Evolutionary conservation across 1,284 basidiomycete genomes (phyloP).

Genomic region (Moesziomyces globuligerus): DNA sequence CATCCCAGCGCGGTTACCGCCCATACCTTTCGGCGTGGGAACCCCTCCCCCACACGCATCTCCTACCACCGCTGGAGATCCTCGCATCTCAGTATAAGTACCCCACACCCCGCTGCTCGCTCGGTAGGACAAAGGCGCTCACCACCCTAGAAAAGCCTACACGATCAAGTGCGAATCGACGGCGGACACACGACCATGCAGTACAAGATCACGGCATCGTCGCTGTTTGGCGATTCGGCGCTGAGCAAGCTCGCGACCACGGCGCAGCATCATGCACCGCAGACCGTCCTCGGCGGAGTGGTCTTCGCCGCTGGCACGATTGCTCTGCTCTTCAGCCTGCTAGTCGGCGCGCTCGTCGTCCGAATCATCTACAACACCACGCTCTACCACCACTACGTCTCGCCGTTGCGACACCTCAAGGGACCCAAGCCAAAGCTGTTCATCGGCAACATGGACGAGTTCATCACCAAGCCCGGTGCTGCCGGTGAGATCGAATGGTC

Average conservation of each 20-base stretch:
- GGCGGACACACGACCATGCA: conserved; percentile 7
- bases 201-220: conserved; percentile 19
- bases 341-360: conserved; percentile 1
- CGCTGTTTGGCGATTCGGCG: conserved; percentile 22
- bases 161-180: too few species aligned
- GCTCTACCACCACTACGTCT: conserved; percentile 38
- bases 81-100: too few species aligned
- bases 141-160: too few species aligned
- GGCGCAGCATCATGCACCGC: conserved; percentile 15
- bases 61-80: too few species aligned
- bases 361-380: conserved; percentile 36
- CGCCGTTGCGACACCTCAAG: conserved; percentile 41
- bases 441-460: conserved; percentile 44
- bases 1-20: too few species aligned
- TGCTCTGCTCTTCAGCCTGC: background rate
- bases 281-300: conserved; percentile 11
- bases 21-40: too few species aligned
- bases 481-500: conserved; percentile 35
- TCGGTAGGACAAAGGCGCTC: too few species aligned
- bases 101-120: too few species aligned
- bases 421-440: conserved; percentile 38
- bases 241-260: conserved; percentile 14
- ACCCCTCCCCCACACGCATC: too few species aligned
- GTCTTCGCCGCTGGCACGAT: conserved; percentile 2
- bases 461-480: conserved; percentile 30